Percentiles rank a stretch among this genome's conserved stretches.
These are phyloP conservation scores for Penicillium occitanis DNA, from an alignment of 2,329 filamentous ascomycete genomes.

Conservation along the genomic window DNA sequence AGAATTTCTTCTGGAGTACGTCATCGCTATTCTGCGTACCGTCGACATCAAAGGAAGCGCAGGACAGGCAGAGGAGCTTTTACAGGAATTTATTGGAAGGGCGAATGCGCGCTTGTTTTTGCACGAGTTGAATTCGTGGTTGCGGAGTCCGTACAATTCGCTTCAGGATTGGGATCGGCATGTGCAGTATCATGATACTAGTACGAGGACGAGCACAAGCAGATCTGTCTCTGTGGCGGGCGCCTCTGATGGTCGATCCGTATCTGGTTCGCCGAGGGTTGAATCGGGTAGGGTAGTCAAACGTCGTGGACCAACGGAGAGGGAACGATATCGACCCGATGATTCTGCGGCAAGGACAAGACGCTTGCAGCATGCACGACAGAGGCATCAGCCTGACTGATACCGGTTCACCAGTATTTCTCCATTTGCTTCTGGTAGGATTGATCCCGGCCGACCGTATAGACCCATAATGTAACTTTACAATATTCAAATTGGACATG, in stretches of 20 bases:
- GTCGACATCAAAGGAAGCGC: constrained; percentile 77
- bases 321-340: constrained; percentile 20
- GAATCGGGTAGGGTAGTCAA: constrained; percentile 31
- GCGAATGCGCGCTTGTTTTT: constrained; percentile 73
- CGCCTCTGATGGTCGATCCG: constrained; percentile 27
- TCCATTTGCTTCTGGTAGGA: not conserved
- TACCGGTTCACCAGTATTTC: not conserved
- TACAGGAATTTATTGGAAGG: constrained; percentile 74
- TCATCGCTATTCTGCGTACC: constrained; percentile 77
- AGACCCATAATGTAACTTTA: not conserved
- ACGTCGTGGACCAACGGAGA: constrained; percentile 23
- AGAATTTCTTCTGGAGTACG: constrained; percentile 83
- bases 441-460: constrained; percentile 15
- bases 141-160: constrained; percentile 73
- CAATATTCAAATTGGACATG: not conserved
- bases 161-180: constrained; percentile 76
- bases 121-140: constrained; percentile 79
- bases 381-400: constrained; percentile 37
- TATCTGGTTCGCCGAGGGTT: constrained; percentile 26
- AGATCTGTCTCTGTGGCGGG: constrained; percentile 1
- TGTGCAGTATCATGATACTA: constrained; percentile 64
- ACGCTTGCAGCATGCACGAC: constrained; percentile 32
- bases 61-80: constrained; percentile 75
- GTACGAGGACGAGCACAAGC: not conserved
- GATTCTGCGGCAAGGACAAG: constrained; percentile 26